Percentiles rank a stretch among this genome's conserved stretches.
Evolutionary conservation across 768 basidiomycete genomes (phyloP).

Genomic region (Gautieria morchelliformis): DNA sequence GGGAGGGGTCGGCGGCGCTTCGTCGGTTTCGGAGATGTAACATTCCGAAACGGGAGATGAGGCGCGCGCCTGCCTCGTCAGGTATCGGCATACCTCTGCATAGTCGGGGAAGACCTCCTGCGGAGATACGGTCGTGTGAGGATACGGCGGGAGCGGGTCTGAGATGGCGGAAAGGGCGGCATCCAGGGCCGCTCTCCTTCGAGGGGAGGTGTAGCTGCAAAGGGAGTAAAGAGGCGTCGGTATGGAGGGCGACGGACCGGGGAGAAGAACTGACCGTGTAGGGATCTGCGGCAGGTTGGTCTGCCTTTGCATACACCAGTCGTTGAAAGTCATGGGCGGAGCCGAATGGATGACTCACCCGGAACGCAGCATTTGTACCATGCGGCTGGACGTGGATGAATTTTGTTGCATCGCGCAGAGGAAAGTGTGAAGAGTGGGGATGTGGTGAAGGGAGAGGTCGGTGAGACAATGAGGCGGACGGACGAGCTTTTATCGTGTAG

Average conservation of each 20-base stretch:
- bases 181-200: too few species aligned
- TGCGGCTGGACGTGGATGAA: neutral
- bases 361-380: neutral
- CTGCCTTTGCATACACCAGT: neutral
- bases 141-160: neutral
- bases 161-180: neutral
- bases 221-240: neutral
- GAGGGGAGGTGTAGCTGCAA: neutral
- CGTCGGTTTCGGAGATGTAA: neutral
- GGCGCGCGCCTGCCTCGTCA: neutral
- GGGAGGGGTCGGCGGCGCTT: neutral
- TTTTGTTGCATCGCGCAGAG: neutral
- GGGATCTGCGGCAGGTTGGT: neutral
- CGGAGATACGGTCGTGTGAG: neutral
- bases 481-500: too few species aligned
- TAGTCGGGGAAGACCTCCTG: conserved; percentile 5
- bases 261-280: neutral
- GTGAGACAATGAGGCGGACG: too few species aligned
- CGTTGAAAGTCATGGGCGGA: neutral
- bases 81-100: neutral
- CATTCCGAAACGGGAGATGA: neutral
- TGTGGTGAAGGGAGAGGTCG: too few species aligned
- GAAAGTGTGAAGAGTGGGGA: too few species aligned
- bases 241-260: neutral
- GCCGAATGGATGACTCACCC: conserved; percentile 7